Percentiles rank a stretch among this genome's conserved stretches.
Evolutionary conservation across 2,329 filamentous ascomycete species (phyloP).

Genomic region (Gaeumannomyces tritici): DNA sequence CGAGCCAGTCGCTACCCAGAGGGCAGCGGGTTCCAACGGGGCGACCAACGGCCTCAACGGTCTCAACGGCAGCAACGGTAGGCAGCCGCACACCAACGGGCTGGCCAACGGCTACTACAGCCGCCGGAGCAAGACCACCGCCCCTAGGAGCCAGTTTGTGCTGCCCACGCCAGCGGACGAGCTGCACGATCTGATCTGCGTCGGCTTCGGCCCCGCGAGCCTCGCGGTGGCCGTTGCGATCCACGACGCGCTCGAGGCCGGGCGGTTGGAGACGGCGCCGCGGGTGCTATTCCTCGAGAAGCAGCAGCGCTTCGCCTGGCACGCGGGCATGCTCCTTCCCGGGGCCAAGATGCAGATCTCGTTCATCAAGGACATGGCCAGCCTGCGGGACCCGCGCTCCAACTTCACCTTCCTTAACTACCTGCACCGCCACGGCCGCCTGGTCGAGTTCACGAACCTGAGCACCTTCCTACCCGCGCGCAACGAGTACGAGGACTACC

Average conservation of each 20-base stretch:
- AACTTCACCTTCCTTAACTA: slow-evolving; percentile 97
- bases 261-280: slow-evolving; percentile 38
- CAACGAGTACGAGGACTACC: slow-evolving; percentile 89
- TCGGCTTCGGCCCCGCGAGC: slow-evolving; percentile 89
- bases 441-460: slow-evolving; percentile 86
- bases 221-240: slow-evolving; percentile 83
- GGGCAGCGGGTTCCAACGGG: neutral
- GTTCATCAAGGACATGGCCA: slow-evolving; percentile 93
- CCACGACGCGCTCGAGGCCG: slow-evolving; percentile 61
- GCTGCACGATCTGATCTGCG: slow-evolving; percentile 76
- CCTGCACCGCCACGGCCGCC: slow-evolving; percentile 67
- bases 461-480: slow-evolving; percentile 80
- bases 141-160: slow-evolving; percentile 13
- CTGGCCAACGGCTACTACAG: neutral
- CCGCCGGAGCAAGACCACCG: neutral
- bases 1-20: neutral
- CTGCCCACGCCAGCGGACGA: slow-evolving; percentile 37
- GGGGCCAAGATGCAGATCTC: slow-evolving; percentile 97
- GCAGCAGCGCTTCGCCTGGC: slow-evolving; percentile 79
- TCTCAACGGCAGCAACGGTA: slow-evolving; percentile 3
- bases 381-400: slow-evolving; percentile 75
- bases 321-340: slow-evolving; percentile 88
- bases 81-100: slow-evolving; percentile 2
- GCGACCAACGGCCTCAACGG: slow-evolving; percentile 1
- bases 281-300: slow-evolving; percentile 84